These are phyloP conservation scores for Luzula sylvatica DNA, from an alignment of 176 grass and related monocot genomes.

Conservation along the genomic window DNA sequence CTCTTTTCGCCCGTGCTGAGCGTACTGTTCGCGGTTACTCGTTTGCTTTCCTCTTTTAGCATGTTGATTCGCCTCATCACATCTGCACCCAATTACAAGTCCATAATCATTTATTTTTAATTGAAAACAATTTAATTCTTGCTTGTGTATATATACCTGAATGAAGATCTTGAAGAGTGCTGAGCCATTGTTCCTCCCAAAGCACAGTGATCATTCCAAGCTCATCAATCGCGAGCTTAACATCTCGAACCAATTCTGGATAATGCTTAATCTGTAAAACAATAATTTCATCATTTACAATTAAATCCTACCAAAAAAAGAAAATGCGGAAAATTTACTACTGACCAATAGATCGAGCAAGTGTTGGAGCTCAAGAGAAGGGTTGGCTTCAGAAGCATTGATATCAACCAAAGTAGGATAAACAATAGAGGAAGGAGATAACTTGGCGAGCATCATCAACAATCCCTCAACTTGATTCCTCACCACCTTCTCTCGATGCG, in stretches of 20 bases:
- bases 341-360: constrained; percentile 75
- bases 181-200: constrained; percentile 99
- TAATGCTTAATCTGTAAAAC: constrained; percentile 58
- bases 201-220: constrained; percentile 92
- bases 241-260: constrained; percentile 89
- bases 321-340: background rate
- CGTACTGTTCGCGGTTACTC: constrained; percentile 81
- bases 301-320: constrained; percentile 1
- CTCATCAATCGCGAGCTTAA: constrained; percentile 87
- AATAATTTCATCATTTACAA: constrained; percentile 3
- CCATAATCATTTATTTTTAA: background rate
- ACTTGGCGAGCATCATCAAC: constrained; percentile 72
- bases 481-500: constrained; percentile 74
- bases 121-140: background rate
- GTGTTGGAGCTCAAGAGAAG: constrained; percentile 69
- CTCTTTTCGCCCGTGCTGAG: constrained; percentile 75
- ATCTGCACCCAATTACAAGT: constrained; percentile 47
- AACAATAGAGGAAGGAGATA: constrained; percentile 78
- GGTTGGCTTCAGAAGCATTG: constrained; percentile 70
- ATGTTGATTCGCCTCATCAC: constrained; percentile 82
- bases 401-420: constrained; percentile 95
- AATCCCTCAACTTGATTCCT: constrained; percentile 75
- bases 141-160: constrained; percentile 48
- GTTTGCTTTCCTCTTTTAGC: constrained; percentile 91
- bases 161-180: constrained; percentile 99